These are phyloP conservation scores for Phlyctochytrium planicorne DNA, from an alignment of 192 early-diverging fungal species.

Conservation along the genomic window DNA sequence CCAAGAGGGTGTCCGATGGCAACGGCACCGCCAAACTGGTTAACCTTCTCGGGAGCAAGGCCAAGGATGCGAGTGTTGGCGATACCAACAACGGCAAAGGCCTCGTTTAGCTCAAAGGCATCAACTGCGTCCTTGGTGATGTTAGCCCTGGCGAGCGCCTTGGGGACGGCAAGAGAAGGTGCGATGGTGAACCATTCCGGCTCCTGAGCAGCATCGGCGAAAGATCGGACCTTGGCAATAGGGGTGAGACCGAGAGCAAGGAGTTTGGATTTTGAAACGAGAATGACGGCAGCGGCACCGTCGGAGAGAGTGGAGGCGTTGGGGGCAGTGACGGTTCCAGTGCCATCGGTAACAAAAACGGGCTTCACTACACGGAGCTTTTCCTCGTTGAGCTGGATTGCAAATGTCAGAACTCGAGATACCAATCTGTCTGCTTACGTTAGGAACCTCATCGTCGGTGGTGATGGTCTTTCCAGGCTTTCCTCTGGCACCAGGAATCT, in stretches of 20 bases:
- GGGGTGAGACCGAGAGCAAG: conserved; percentile 78
- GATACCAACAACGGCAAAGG: conserved; percentile 91
- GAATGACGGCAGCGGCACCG: conserved; percentile 88
- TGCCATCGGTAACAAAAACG: conserved; percentile 72
- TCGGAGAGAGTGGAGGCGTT: conserved; percentile 92
- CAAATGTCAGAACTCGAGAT: too few relatives aligned
- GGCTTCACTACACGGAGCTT: conserved; percentile 88
- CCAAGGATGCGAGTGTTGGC: conserved; percentile 83
- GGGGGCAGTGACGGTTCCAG: conserved; percentile 91
- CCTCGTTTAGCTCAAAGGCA: conserved; percentile 96
- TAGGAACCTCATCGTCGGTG: conserved; percentile 82
- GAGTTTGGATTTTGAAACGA: conserved; percentile 75
- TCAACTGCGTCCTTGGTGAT: conserved; percentile 75
- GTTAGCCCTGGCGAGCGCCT: conserved; percentile 84
- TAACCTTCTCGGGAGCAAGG: conserved; percentile 75
- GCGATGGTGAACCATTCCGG: conserved; percentile 96
- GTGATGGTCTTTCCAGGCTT: conserved; percentile 78
- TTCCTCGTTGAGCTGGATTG: conserved; percentile 78
- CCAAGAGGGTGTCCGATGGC: conserved; percentile 98
- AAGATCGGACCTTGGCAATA: conserved; percentile 79
- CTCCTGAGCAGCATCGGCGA: conserved; percentile 83
- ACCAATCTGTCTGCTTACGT: conserved; percentile 57
- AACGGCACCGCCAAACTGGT: conserved; percentile 94
- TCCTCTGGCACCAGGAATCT: conserved; percentile 74
- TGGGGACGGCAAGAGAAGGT: conserved; percentile 88